These are phyloP conservation scores for Santalum album DNA, from an alignment of 164 flowering plant genomes.

Conservation along the genomic window DNA sequence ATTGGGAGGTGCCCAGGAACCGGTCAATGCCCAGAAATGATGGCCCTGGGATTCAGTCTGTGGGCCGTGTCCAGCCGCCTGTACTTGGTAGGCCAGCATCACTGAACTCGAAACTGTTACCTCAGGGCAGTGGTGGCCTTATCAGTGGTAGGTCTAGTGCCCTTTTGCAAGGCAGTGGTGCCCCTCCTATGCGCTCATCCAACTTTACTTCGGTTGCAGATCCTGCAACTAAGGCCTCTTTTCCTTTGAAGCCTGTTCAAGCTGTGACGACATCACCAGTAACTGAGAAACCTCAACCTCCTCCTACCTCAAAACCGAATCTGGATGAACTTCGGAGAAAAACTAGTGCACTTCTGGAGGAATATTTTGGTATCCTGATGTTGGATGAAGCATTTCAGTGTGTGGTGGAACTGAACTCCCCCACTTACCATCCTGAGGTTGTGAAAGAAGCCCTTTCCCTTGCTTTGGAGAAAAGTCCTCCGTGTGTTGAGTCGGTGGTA, in stretches of 20 bases:
- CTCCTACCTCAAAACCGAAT: constrained; percentile 25
- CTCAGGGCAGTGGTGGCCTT: constrained; percentile 67
- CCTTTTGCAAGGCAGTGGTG: constrained; percentile 52
- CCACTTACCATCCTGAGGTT: constrained; percentile 58
- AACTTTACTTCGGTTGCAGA: constrained; percentile 24
- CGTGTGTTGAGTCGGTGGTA: constrained; percentile 49
- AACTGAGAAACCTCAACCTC: constrained; percentile 26
- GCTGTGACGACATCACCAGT: constrained; percentile 16
- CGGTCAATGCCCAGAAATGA: constrained; percentile 58
- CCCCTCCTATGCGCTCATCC: constrained; percentile 26
- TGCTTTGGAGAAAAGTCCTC: constrained; percentile 65
- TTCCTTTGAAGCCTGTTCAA: constrained; percentile 24
- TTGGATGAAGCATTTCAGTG: constrained; percentile 81
- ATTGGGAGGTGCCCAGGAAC: constrained; percentile 77
- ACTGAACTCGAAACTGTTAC: constrained; percentile 49
- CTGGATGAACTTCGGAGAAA: constrained; percentile 44
- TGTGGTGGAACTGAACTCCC: constrained; percentile 74
- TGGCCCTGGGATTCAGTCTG: constrained; percentile 20
- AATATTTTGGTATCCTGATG: constrained; percentile 57
- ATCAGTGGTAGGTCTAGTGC: constrained; percentile 64
- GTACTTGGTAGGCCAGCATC: constrained; percentile 32
- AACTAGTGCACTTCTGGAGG: constrained; percentile 67
- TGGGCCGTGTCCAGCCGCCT: constrained; percentile 45
- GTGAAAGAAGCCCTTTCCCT: constrained; percentile 72
- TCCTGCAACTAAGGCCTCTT: constrained; percentile 18